Percentiles rank a stretch among this genome's conserved stretches.
Evolutionary conservation across 108 stramenopile species (phyloP).

Genomic region (Skeletonema grethae): DNA sequence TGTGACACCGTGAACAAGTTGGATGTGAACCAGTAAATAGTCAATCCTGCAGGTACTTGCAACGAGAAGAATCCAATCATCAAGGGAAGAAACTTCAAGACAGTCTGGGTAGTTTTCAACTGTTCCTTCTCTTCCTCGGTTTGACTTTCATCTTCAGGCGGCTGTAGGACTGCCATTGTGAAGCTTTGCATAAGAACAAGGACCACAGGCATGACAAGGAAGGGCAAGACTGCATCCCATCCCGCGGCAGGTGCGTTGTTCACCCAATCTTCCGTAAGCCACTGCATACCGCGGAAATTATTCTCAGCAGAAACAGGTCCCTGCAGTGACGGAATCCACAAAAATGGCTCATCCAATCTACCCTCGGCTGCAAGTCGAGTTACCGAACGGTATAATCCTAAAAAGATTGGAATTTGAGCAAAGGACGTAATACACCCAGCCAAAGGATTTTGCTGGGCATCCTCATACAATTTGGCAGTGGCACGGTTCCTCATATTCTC

Average conservation of each 20-base stretch:
- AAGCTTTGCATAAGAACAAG: constrained; percentile 87
- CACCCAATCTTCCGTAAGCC: constrained; percentile 76
- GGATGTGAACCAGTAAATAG: constrained; percentile 95
- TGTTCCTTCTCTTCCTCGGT: constrained; percentile 69
- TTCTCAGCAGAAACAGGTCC: constrained; percentile 87
- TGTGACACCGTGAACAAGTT: constrained; percentile 89
- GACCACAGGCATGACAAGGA: constrained; percentile 89
- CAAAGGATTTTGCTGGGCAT: constrained; percentile 93
- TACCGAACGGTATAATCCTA: constrained; percentile 92
- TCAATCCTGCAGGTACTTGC: constrained; percentile 96
- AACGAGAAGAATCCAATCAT: constrained; percentile 94
- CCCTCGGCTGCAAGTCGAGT: constrained; percentile 86
- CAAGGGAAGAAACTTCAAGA: constrained; percentile 92
- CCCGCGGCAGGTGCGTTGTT: constrained; percentile 79
- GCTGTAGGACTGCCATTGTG: constrained; percentile 82
- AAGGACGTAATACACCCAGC: constrained; percentile 90
- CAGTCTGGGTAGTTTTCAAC: constrained; percentile 59
- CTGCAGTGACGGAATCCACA: constrained; percentile 94
- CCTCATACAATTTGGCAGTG: constrained; percentile 90
- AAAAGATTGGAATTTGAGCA: constrained; percentile 92
- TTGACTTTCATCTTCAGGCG: constrained; percentile 72
- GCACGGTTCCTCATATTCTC: constrained; percentile 87
- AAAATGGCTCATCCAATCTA: constrained; percentile 86
- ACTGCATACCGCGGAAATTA: constrained; percentile 81
- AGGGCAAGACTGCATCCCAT: constrained; percentile 92